Percentiles rank a stretch among this genome's conserved stretches.
These are phyloP conservation scores for Fusarium tuaranense DNA, from an alignment of 2,329 filamentous ascomycete species.

Conservation along the genomic window DNA sequence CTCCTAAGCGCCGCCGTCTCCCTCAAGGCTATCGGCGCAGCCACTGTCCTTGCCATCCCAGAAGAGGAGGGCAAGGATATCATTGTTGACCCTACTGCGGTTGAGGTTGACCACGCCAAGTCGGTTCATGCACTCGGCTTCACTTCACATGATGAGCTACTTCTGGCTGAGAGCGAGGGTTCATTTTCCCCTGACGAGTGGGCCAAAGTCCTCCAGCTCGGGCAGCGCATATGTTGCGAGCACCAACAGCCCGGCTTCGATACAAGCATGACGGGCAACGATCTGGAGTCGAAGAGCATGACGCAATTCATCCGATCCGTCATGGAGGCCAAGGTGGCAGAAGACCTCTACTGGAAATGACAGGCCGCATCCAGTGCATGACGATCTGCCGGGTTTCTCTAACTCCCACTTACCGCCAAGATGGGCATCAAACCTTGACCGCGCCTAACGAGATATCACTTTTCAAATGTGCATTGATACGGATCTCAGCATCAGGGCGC, in stretches of 20 bases:
- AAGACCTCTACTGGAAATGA: constrained; percentile 70
- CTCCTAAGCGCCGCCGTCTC: constrained; percentile 87
- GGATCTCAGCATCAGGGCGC: constrained; percentile 23
- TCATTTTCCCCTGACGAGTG: constrained; percentile 80
- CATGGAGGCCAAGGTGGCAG: constrained; percentile 66
- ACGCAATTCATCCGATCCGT: constrained; percentile 71
- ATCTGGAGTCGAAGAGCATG: constrained; percentile 59
- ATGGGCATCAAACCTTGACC: constrained; percentile 32
- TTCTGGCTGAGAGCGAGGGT: constrained; percentile 87
- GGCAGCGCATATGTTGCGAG: constrained; percentile 73
- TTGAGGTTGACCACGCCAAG: constrained; percentile 70
- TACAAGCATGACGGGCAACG: constrained; percentile 59
- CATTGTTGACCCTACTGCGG: constrained; percentile 70
- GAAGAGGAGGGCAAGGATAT: constrained; percentile 56
- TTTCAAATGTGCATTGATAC: constrained; percentile 27
- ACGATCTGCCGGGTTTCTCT: constrained; percentile 11
- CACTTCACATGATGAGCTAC: constrained; percentile 76
- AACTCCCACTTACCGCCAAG: constrained; percentile 24
- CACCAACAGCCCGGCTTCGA: constrained; percentile 54
- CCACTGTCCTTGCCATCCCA: constrained; percentile 72
- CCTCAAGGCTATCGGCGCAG: constrained; percentile 77
- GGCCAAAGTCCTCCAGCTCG: constrained; percentile 75
- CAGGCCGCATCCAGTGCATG: constrained; percentile 18
- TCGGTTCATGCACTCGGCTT: constrained; percentile 89
- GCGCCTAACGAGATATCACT: constrained; percentile 23